These are phyloP conservation scores for Rhododendron ovatum DNA, from an alignment of 148 eudicot species.

Conservation along the genomic window DNA sequence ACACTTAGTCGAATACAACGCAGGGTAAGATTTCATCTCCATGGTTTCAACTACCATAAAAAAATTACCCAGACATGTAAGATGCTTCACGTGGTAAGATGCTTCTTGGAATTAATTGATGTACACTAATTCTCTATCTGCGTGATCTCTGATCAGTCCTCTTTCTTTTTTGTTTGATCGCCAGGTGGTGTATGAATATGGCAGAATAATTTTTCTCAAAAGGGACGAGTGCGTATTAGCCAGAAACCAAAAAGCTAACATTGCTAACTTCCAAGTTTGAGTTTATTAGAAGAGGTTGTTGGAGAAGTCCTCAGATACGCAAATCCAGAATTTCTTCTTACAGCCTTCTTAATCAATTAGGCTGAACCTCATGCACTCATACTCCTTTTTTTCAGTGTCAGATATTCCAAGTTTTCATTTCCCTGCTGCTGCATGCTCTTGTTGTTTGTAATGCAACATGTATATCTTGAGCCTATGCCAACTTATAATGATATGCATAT, in stretches of 20 bases:
- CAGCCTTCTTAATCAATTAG: too few relatives aligned
- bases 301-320: too few relatives aligned
- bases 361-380: too few relatives aligned
- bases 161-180: neutral
- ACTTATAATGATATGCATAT: too few relatives aligned
- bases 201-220: neutral
- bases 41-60: neutral
- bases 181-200: neutral
- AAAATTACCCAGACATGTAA: neutral
- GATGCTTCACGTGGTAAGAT: neutral
- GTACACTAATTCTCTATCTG: neutral
- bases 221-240: neutral
- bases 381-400: too few relatives aligned
- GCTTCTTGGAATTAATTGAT: neutral
- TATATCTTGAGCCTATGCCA: too few relatives aligned
- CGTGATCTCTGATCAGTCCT: neutral
- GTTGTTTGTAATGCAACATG: too few relatives aligned
- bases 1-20: slow-evolving; percentile 79
- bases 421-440: too few relatives aligned
- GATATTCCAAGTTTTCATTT: too few relatives aligned
- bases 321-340: too few relatives aligned
- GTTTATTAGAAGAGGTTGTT: too few relatives aligned
- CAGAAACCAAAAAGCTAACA: neutral
- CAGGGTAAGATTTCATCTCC: slow-evolving; percentile 60
- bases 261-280: neutral